These are phyloP conservation scores for Theobroma grandiflorum DNA, from an alignment of 441 rosid genomes.

Conservation along the genomic window DNA sequence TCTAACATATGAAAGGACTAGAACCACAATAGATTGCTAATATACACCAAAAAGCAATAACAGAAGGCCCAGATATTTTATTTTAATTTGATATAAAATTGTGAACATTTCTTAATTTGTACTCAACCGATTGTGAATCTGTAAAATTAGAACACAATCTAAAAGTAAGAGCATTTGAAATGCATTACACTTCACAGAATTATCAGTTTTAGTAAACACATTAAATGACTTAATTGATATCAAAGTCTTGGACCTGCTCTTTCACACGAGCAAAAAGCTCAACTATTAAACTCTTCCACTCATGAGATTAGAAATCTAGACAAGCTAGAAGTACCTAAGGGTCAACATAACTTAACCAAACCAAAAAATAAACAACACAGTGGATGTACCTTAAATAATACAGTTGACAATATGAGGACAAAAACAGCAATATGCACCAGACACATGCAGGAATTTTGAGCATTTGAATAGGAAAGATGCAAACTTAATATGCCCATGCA, in stretches of 20 bases:
- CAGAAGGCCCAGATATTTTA: not conserved
- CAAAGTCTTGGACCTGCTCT: not conserved
- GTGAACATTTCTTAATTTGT: constrained; percentile 7
- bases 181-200: not conserved
- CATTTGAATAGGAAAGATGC: constrained; percentile 1
- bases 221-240: constrained; percentile 13
- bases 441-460: constrained; percentile 12
- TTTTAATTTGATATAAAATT: constrained; percentile 6
- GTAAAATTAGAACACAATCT: constrained; percentile 11
- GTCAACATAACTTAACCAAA: not conserved
- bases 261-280: constrained; percentile 4
- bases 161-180: not conserved
- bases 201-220: not conserved
- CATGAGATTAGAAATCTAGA: constrained; percentile 6
- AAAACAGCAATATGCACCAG: not conserved
- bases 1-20: not conserved
- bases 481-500: not conserved
- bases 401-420: not conserved
- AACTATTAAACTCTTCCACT: no score
- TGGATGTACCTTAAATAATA: not conserved
- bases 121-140: not conserved
- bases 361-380: not conserved
- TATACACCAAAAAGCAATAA: not conserved
- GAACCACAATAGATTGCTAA: constrained; percentile 1
- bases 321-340: constrained; percentile 1